Percentiles rank a stretch among this genome's conserved stretches.
phyloP scores from a whole-genome alignment of 345 rosid species.

The Schrenkiella parvula region DNA sequence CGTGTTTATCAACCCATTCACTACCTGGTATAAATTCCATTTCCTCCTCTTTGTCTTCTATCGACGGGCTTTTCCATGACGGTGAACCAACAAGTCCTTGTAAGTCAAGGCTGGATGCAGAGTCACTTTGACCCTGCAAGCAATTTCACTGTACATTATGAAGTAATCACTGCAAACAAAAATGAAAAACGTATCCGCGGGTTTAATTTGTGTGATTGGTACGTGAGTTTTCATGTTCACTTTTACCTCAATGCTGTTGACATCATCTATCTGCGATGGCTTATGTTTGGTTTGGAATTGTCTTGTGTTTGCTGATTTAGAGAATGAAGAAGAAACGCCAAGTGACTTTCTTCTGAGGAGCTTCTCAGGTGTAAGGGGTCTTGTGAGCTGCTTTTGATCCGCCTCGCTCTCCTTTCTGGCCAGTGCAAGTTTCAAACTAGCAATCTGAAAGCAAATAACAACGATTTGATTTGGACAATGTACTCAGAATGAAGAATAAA shows the following conservation, averaged over 20 bases:
- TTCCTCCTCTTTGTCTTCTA: constrained; percentile 50
- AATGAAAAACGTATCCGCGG: neutral
- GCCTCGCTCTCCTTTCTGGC: constrained; percentile 54
- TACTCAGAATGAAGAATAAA: neutral
- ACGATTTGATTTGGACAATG: neutral
- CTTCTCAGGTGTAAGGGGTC: constrained; percentile 49
- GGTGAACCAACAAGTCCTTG: constrained; percentile 65
- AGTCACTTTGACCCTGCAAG: constrained; percentile 42
- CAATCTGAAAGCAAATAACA: constrained; percentile 45
- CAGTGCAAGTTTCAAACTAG: constrained; percentile 64
- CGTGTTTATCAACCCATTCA: constrained; percentile 44
- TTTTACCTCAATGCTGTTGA: constrained; percentile 57
- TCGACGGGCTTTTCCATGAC: constrained; percentile 39
- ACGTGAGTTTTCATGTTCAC: neutral
- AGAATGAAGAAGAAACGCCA: constrained; percentile 41
- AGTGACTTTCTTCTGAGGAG: constrained; percentile 37
- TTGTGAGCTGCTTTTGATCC: constrained; percentile 40
- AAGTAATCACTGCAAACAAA: neutral
- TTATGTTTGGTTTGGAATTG: constrained; percentile 33
- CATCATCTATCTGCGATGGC: constrained; percentile 49
- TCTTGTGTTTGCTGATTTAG: constrained; percentile 46
- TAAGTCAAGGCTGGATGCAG: constrained; percentile 59
- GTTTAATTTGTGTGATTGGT: neutral
- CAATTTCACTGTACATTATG: constrained; percentile 15
- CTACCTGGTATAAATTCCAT: constrained; percentile 45